Evolutionary conservation across 2,329 filamentous ascomycete genomes (phyloP).

Genomic region (Cladosporium sp.): DNA sequence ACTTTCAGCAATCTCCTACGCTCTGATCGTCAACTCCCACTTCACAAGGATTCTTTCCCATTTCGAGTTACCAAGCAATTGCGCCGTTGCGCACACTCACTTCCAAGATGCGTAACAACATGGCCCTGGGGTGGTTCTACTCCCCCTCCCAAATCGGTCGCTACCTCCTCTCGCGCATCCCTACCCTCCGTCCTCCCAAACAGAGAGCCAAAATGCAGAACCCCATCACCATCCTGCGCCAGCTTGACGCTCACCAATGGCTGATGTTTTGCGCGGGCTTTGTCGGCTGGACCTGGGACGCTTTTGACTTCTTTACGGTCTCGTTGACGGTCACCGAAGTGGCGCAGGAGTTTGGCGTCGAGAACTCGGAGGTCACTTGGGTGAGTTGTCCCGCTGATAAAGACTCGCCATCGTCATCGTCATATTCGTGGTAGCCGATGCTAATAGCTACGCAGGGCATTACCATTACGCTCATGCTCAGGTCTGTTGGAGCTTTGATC

Average conservation of each 20-base stretch:
- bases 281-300: conserved; percentile 51
- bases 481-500: conserved; percentile 27
- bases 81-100: background rate
- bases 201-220: conserved; percentile 21
- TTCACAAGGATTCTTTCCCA: background rate
- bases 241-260: conserved; percentile 27
- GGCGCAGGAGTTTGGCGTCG: conserved; percentile 46
- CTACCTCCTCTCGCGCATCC: conserved; percentile 17
- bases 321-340: conserved; percentile 53
- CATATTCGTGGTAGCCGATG: background rate
- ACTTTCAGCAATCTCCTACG: background rate
- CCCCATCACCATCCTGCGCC: conserved; percentile 22
- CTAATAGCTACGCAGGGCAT: conserved; percentile 15
- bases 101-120: background rate
- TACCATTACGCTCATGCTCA: conserved; percentile 28
- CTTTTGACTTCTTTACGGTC: conserved; percentile 63
- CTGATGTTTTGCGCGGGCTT: background rate
- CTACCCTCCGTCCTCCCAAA: conserved; percentile 15
- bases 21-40: background rate
- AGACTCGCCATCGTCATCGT: too few species aligned
- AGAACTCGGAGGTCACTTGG: conserved; percentile 57
- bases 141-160: conserved; percentile 16
- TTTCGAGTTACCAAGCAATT: background rate
- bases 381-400: conserved; percentile 20
- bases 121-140: conserved; percentile 21